Evolutionary conservation across 225 moss, liverwort and hornwort species (phyloP), one percentile per base, ranked within the genome.

Genomic region (Lunularia cruciata): DNA sequence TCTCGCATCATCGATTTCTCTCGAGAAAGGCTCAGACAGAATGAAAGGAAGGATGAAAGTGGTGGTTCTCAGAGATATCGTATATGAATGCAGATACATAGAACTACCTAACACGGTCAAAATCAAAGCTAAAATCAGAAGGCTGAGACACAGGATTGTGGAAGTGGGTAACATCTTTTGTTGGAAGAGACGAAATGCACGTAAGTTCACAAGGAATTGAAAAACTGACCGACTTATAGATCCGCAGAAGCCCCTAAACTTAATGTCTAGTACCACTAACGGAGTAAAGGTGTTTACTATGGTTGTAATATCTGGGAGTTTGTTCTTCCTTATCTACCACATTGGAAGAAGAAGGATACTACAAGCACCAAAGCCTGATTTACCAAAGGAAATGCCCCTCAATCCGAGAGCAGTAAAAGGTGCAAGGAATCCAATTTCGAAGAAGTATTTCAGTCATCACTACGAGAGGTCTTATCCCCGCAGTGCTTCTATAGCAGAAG

Each of bases 221-320:
- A 35, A 38, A 25, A 22, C 23, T 25, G 40, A 25, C 26, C 12
- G 23, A 42, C 37, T 8, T 37, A 11, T 40, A 6, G 23, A 13
- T 8, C 27, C 22, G 15, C 31, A 15, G 15, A 9, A 25, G 14
- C 14, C 11, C 4, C 16, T 2, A 46, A 5, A 14, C 26, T 14
- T 25, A 25, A 52, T 67, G 67, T 36, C 67, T 31, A 67, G 27
- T 56, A 56, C 56, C 22, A 69, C 69, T 23, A 73, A 72, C 52
- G 81, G 69, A 65, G 76, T 73, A 43, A 47, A 55, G 15, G 73
- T 65, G 12, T 76, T 80, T 18, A 81, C 76, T 15, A 64, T 69
- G 20, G 69, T 81, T 23, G 69, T 81, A 10, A 33, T 81, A 6
- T 81, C 81, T 3, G 81, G 81, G 35, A 81, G 81, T 68, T 63